Base-by-base conservation (phyloP, 2,329 filamentous ascomycete genomes). In the Aphanoascus verrucosus region DNA sequence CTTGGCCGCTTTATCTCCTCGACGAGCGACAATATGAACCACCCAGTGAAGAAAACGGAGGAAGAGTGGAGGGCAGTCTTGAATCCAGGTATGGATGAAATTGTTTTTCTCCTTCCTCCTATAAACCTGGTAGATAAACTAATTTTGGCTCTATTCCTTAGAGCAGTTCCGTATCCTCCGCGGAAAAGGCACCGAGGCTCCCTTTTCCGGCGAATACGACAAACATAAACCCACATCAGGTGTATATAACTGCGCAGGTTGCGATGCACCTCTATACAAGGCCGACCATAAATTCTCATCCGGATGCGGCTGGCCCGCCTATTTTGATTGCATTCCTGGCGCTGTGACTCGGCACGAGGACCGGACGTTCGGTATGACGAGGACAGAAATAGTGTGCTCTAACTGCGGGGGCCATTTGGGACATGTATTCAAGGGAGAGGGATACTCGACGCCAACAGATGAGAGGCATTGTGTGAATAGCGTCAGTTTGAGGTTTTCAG, bases 381-480 rank as follows among this genome's bases (percentile, higher is more conserved):
- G 93, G 60, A 96, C 83, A 12, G 93, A 98, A 75, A 98, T 98
- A 64, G 84, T 94, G 7, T 98, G 93, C 72, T 80, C 82, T 59
- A 95, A 94, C 68, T 98, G 93, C 66, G 94, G 93, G 20, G 93
- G 93, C 1, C 88, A 94, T 71, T 68, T 94, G 56, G 88, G 88
- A 23, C 88, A 94, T 74, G 88, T 94, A 14, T 94, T 94, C 69
- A 91, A 93, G 75, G 88, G 88, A 11, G 88, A 94, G 70, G 85
- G 86, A 17, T 91, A 84, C 65, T 65, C 77, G 7, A 94, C 86
- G 19, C 89, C 93, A 4, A 97, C 90, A 17, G 85, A 98, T 68
- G 93, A 98, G 80, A 79, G 93, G 57, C 93, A 98, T 74, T 98
- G 93, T 66, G 93, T 98, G 55, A 98, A 97, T 67, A 93, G 88